phyloP scores from a whole-genome alignment of 352 stramenopile genomes.

The Elongisporangium anandrum region DNA sequence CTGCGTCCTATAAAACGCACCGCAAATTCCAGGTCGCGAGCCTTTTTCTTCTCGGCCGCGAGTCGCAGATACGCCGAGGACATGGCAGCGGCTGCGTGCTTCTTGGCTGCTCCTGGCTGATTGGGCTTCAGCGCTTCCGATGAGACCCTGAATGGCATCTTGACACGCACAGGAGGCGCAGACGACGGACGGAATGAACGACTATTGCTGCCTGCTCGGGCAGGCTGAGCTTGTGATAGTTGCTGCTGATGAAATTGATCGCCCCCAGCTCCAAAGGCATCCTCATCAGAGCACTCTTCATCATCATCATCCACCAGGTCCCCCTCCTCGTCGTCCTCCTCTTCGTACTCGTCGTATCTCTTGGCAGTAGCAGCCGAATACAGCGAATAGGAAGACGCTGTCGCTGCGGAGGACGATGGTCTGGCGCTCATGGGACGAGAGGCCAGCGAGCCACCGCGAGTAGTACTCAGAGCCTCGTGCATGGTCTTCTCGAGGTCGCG shows the following conservation, averaged over 20 bases:
- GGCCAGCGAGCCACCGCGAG: not conserved
- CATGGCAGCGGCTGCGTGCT: conserved; percentile 26
- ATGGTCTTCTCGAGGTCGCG: not conserved
- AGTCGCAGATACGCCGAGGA: conserved; percentile 54
- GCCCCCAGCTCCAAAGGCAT: conserved; percentile 34
- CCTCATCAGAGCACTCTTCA: conserved; percentile 1
- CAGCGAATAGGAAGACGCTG: not conserved
- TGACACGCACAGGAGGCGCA: conserved; percentile 36
- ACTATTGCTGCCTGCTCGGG: conserved; percentile 2
- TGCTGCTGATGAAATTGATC: conserved; percentile 17
- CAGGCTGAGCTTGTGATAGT: conserved; percentile 1
- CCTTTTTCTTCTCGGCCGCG: conserved; percentile 63
- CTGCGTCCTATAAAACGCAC: conserved; percentile 16
- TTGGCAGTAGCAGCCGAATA: conserved; percentile 1
- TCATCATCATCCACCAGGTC: not conserved
- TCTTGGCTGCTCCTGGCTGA: not conserved
- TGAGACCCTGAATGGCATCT: conserved; percentile 3
- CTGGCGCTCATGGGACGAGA: conserved; percentile 47
- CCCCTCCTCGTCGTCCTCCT: conserved; percentile 21
- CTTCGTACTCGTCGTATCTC: conserved; percentile 20
- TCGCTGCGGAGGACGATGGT: conserved; percentile 10
- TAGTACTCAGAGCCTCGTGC: not conserved
- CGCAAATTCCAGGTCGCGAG: conserved; percentile 60
- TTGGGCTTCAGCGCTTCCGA: not conserved
- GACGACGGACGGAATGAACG: conserved; percentile 48